Evolutionary conservation across 2,329 filamentous ascomycete genomes (phyloP).

Genomic region (Dryadomyces quercus-mongolicae): DNA sequence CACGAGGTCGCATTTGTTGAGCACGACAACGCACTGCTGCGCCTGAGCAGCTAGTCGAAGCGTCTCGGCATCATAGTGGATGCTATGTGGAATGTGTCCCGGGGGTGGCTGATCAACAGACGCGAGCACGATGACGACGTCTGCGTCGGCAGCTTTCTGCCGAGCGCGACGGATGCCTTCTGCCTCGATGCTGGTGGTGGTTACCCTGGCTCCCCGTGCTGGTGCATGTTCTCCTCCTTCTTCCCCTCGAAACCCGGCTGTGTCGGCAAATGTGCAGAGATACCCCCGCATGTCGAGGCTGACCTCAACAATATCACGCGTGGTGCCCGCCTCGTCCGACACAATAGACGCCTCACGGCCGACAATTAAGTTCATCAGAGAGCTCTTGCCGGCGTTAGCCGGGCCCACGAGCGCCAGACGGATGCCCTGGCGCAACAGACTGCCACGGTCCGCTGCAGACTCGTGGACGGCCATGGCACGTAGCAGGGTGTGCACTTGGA

Average conservation of each 20-base stretch:
- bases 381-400: conserved; percentile 92
- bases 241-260: conserved; percentile 61
- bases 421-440: conserved; percentile 76
- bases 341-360: conserved; percentile 93
- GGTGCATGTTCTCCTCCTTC: too few species aligned
- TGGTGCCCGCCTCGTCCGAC: conserved; percentile 84
- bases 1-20: conserved; percentile 51
- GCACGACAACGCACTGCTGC: conserved; percentile 36
- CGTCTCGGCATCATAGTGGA: conserved; percentile 42
- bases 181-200: conserved; percentile 38
- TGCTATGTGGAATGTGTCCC: conserved; percentile 15
- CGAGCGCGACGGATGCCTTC: conserved; percentile 86
- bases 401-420: conserved; percentile 77
- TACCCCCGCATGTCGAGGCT: conserved; percentile 82
- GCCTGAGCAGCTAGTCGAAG: conserved; percentile 38
- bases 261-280: conserved; percentile 89
- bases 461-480: conserved; percentile 56
- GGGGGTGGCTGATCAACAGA: conserved; percentile 45
- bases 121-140: conserved; percentile 72
- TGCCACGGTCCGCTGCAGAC: conserved; percentile 65
- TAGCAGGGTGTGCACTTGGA: conserved; percentile 50
- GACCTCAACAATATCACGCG: conserved; percentile 85
- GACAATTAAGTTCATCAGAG: conserved; percentile 78
- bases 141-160: conserved; percentile 67
- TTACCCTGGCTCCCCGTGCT: neutral